Evolutionary conservation across 768 basidiomycete species (phyloP), one percentile per base, ranked within the genome.

Genomic region (Panus rudis): DNA sequence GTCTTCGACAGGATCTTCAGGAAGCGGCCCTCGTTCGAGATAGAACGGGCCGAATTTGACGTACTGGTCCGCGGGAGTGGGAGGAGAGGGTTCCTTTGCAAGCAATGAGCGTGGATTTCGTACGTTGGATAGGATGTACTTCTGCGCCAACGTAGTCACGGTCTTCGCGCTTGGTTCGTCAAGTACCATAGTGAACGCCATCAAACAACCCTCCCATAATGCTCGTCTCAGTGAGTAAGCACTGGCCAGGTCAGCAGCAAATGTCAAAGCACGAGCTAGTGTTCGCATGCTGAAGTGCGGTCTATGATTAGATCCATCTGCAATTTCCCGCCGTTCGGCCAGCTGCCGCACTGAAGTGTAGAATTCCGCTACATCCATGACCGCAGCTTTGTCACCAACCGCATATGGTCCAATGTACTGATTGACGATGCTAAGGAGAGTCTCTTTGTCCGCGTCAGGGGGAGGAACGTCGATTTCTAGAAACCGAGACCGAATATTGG

Each of bases 231-330:
- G 65, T 21, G 90, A 81, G 52, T 88, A 97, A 22, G 71, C 63
- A 26, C 74, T 66, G 0, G 86, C 79, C 34, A 84, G 83, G 48
- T 94, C 87, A 1, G 87, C 79, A 1, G 92, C 85, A 61, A 96
- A 98, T 0, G 79, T 88, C 38, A 99, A 69, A 0, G 92, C 91
- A 39, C 96, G 84, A 4, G 89, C 72, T 47, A 99, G 72, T 0
- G 94, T 98, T 17, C 96, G 83, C 89, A 98, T 94, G 64, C 90
- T 97, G 70, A 84, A 99, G 62, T 98, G 91, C 23, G 94, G 96
- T 17, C 84, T 71, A 49, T 84, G 84, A 50, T 97, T 97, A 12
- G 91, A 80, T 2, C 93, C 93, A 56, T 99, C 94, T 6, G 92
- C 90, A 46, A 99, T 80, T 51, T 81, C 77, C 3, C 87, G 79